phyloP scores from a whole-genome alignment of 306 rosid genomes.

The Aeschynomene evenia region DNA sequence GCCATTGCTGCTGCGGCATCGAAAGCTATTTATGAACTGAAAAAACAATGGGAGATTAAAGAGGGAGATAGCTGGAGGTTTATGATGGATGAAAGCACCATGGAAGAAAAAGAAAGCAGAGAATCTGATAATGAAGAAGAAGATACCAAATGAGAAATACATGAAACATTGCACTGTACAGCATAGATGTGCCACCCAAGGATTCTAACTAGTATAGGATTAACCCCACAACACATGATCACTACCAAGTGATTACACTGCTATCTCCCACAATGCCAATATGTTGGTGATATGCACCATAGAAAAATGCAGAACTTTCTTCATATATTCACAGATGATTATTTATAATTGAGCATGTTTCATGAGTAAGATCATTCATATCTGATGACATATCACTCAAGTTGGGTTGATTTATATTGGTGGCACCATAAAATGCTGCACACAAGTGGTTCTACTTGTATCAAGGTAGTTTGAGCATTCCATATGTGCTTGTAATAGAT shows the following conservation, averaged over 20 bases:
- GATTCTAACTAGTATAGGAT: slow-evolving; percentile 48
- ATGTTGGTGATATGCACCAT: slow-evolving; percentile 28
- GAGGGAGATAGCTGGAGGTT: slow-evolving; percentile 97
- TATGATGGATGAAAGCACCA: slow-evolving; percentile 54
- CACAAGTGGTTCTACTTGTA: background rate
- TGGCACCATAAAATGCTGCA: slow-evolving; percentile 15
- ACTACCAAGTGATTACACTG: slow-evolving; percentile 28
- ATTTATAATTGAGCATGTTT: background rate
- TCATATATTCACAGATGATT: slow-evolving; percentile 14
- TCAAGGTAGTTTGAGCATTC: background rate
- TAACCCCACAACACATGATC: slow-evolving; percentile 36
- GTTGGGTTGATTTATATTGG: background rate
- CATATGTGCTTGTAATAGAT: background rate
- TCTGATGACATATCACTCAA: slow-evolving; percentile 11
- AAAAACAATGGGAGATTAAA: slow-evolving; percentile 92
- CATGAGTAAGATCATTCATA: background rate
- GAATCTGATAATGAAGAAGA: slow-evolving; percentile 42
- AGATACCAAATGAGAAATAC: slow-evolving; percentile 35
- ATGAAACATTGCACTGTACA: slow-evolving; percentile 20
- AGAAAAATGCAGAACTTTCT: slow-evolving; percentile 7
- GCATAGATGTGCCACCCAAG: slow-evolving; percentile 37
- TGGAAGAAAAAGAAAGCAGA: slow-evolving; percentile 41
- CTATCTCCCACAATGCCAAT: slow-evolving; percentile 29
- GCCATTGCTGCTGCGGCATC: slow-evolving; percentile 84
- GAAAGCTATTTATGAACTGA: slow-evolving; percentile 82